These are phyloP conservation scores for Coniella lustricola DNA, from an alignment of 2,329 filamentous ascomycete species.

Conservation along the genomic window DNA sequence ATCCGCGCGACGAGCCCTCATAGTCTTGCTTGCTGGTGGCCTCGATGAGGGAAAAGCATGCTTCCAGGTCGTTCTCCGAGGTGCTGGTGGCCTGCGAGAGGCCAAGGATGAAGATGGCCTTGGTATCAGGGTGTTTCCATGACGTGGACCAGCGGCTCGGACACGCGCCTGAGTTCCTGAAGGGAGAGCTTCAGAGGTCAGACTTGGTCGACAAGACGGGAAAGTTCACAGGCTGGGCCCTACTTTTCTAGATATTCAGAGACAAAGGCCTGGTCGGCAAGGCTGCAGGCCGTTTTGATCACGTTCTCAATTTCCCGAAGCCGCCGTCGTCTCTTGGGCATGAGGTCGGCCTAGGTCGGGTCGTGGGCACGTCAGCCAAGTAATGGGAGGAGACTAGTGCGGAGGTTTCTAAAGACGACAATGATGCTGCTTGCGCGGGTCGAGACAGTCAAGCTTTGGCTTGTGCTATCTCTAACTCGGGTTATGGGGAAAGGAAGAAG, in stretches of 20 bases:
- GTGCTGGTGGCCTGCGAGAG: constrained; percentile 31
- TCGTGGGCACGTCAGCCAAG: neutral
- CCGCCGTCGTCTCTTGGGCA: constrained; percentile 1
- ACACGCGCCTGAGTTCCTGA: neutral
- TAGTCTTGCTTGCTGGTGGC: constrained; percentile 60
- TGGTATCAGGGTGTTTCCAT: constrained; percentile 47
- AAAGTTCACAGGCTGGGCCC: neutral
- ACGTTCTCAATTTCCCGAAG: constrained; percentile 4
- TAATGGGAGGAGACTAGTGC: neutral
- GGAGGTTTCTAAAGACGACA: no score
- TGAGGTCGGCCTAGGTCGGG: neutral
- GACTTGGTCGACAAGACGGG: neutral
- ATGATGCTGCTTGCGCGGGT: no score
- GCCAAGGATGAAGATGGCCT: constrained; percentile 33
- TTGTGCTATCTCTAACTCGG: no score
- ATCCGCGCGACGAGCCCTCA: constrained; percentile 52
- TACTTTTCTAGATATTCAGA: constrained; percentile 6
- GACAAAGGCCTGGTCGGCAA: constrained; percentile 8
- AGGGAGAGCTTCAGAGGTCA: neutral
- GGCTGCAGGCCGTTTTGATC: constrained; percentile 1
- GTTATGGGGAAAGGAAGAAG: no score
- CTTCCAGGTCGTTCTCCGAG: constrained; percentile 39
- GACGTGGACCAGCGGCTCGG: constrained; percentile 24
- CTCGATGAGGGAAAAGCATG: constrained; percentile 52
- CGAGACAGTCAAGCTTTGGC: no score